These are phyloP conservation scores for Omphalea diandra DNA, from an alignment of 441 rosid genomes.

Conservation along the genomic window DNA sequence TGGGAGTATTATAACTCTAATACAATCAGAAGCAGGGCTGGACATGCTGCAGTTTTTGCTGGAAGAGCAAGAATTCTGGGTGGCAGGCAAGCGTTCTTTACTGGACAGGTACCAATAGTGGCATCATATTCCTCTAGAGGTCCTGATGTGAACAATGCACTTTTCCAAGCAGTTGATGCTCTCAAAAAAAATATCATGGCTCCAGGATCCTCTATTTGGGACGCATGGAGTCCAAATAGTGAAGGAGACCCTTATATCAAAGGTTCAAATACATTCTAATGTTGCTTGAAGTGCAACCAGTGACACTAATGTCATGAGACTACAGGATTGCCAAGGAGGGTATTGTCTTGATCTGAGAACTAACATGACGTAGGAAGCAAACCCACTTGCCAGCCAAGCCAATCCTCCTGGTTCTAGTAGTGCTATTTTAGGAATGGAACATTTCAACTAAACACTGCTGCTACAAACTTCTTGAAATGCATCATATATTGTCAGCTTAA, in stretches of 20 bases:
- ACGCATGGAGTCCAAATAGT: constrained; percentile 85
- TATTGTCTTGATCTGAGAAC: neutral
- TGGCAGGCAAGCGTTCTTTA: constrained; percentile 70
- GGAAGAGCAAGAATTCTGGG: constrained; percentile 73
- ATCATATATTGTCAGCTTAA: neutral
- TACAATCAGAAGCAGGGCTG: constrained; percentile 42
- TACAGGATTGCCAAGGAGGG: neutral
- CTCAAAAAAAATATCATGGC: constrained; percentile 85
- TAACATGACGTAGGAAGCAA: too few relatives aligned
- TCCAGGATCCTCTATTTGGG: constrained; percentile 91
- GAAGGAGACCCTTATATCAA: constrained; percentile 53
- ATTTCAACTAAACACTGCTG: neutral
- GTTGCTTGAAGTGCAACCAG: neutral
- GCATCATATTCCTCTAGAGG: constrained; percentile 94
- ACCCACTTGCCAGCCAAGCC: neutral
- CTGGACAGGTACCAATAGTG: constrained; percentile 65
- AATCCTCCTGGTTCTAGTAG: neutral
- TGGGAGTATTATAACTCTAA: constrained; percentile 47
- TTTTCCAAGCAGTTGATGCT: constrained; percentile 64
- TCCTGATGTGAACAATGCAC: constrained; percentile 81
- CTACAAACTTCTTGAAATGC: constrained; percentile 8
- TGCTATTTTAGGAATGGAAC: neutral
- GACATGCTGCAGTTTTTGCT: constrained; percentile 48
- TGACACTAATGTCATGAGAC: neutral
- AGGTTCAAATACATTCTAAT: constrained; percentile 26